Percentiles rank a stretch among this genome's conserved stretches.
phyloP scores from a whole-genome alignment of 129 eudicot genomes.

The Flaveria ramosissima region DNA sequence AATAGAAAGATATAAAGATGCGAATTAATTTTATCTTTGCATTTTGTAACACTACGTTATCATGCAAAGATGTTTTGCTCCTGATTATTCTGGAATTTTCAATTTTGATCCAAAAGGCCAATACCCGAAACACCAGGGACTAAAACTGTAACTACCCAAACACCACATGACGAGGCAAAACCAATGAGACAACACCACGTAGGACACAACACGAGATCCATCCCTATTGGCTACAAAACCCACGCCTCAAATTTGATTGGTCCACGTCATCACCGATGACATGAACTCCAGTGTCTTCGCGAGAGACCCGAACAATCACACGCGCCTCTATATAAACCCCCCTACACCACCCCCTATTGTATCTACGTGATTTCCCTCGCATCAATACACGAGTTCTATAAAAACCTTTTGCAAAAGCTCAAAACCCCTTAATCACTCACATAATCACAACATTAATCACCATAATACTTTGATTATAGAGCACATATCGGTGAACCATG shows the following conservation, averaged over 20 bases:
- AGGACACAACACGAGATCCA: conserved; percentile 24
- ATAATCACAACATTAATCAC: background rate
- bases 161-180: conserved; percentile 22
- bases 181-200: conserved; percentile 32
- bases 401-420: conserved; percentile 13
- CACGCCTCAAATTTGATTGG: conserved; percentile 25
- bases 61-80: background rate
- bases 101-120: background rate
- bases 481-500: conserved; percentile 24
- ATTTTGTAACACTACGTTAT: no score
- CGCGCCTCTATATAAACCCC: conserved; percentile 11
- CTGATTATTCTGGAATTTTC: background rate
- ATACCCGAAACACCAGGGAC: conserved; percentile 16
- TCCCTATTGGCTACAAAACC: conserved; percentile 32
- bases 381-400: conserved; percentile 1
- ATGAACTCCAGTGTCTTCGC: conserved; percentile 26
- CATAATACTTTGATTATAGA: background rate
- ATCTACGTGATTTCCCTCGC: conserved; percentile 16
- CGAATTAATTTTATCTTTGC: no score
- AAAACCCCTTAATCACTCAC: conserved; percentile 4
- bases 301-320: conserved; percentile 26
- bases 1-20: no score
- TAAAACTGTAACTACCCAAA: background rate
- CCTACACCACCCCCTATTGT: conserved; percentile 5
- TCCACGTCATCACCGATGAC: conserved; percentile 40